Percentiles rank a stretch among this genome's conserved stretches.
Evolutionary conservation across 2,329 filamentous ascomycete species (phyloP).

Genomic region (Alternaria arbusti): DNA sequence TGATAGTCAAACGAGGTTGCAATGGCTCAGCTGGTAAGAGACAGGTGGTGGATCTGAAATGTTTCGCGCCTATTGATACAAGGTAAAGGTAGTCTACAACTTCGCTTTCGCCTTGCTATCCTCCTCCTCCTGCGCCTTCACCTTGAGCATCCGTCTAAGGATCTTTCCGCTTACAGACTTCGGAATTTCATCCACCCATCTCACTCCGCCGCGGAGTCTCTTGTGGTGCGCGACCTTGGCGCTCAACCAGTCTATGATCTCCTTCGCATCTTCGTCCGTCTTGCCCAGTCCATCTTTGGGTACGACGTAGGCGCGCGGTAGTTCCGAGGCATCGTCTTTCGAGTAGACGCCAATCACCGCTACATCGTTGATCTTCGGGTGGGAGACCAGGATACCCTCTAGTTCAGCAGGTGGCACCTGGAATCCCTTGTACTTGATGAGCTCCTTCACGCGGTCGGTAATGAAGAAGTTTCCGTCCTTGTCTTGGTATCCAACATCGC

Average conservation of each 20-base stretch:
- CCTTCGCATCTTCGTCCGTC: conserved; percentile 38
- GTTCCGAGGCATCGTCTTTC: conserved; percentile 55
- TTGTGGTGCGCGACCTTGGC: conserved; percentile 56
- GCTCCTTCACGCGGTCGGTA: conserved; percentile 71
- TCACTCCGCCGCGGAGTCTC: conserved; percentile 54
- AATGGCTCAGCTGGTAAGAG: not conserved
- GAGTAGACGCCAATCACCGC: conserved; percentile 54
- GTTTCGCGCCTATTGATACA: no score
- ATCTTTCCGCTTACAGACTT: conserved; percentile 58
- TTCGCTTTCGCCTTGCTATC: conserved; percentile 50
- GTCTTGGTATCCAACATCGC: conserved; percentile 83
- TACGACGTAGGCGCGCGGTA: conserved; percentile 49
- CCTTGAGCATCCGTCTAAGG: conserved; percentile 53
- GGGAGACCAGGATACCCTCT: conserved; percentile 52
- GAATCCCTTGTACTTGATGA: conserved; percentile 55
- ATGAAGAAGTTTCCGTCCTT: conserved; percentile 83
- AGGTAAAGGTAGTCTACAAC: conserved; percentile 39
- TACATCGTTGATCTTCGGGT: conserved; percentile 47
- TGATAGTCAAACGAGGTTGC: no score
- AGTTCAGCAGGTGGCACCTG: conserved; percentile 58
- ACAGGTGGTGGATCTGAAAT: no score
- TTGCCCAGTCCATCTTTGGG: conserved; percentile 38
- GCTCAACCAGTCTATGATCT: conserved; percentile 53
- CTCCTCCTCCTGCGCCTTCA: conserved; percentile 50
- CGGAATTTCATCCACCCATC: conserved; percentile 56